A percentile compares a stretch with the other conserved stretches of the same genome.
phyloP scores from a whole-genome alignment of 2,329 filamentous ascomycete species.

The Trichothecium sympodiale region DNA sequence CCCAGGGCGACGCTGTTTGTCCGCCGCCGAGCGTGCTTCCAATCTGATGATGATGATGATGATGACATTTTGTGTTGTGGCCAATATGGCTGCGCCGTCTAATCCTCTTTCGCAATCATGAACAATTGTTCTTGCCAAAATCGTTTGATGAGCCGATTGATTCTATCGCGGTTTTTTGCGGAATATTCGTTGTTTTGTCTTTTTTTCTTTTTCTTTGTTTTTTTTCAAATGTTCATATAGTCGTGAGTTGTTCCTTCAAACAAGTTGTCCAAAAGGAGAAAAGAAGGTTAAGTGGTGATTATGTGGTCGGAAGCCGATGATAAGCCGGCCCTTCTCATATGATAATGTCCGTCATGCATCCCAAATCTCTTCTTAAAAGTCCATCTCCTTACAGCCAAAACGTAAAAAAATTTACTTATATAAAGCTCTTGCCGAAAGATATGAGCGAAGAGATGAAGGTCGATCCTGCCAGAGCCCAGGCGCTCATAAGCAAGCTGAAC shows the following conservation, averaged over 20 bases:
- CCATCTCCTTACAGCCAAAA: background rate
- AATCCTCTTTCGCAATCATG: no score
- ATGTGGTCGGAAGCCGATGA: slow-evolving; percentile 16
- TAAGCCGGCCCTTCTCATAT: slow-evolving; percentile 15
- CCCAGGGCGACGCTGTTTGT: slow-evolving; percentile 32
- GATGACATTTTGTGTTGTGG: background rate
- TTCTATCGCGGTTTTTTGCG: no score
- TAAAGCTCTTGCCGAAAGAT: no score
- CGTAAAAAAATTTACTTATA: no score
- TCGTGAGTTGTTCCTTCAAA: background rate
- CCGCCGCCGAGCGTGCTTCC: slow-evolving; percentile 26
- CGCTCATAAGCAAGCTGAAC: slow-evolving; percentile 51
- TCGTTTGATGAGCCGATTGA: no score
- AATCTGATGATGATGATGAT: slow-evolving; percentile 11
- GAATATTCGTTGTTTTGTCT: no score
- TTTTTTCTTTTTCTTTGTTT: no score
- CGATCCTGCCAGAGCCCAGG: slow-evolving; percentile 48
- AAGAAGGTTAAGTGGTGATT: background rate
- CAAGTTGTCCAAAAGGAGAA: no score
- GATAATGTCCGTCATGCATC: background rate
- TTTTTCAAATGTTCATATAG: background rate
- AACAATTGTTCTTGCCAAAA: no score
- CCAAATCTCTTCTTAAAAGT: background rate
- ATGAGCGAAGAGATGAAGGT: slow-evolving; percentile 51
- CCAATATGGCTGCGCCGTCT: no score